These are phyloP conservation scores for Hansenula lynferdii DNA, from an alignment of 1,139 yeast genomes.

Conservation along the genomic window DNA sequence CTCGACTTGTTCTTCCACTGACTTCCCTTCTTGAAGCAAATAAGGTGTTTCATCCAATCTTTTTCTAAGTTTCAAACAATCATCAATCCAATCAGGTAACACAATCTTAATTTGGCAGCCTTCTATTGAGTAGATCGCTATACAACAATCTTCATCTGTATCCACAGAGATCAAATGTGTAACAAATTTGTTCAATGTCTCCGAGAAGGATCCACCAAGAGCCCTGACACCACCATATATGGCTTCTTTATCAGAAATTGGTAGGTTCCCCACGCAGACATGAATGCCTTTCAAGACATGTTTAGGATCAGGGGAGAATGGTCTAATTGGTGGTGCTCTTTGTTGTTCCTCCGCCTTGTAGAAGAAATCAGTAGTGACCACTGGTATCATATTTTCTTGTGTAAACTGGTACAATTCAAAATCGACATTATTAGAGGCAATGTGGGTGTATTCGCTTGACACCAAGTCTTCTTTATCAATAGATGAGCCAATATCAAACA, in stretches of 20 bases:
- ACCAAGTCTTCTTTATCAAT: constrained; percentile 18
- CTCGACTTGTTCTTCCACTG: constrained; percentile 11
- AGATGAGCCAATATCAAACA: constrained; percentile 13
- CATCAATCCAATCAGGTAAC: constrained; percentile 72
- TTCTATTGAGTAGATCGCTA: constrained; percentile 33
- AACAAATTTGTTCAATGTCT: constrained; percentile 60
- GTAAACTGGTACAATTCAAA: constrained; percentile 53
- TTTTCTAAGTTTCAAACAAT: constrained; percentile 52
- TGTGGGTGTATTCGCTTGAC: constrained; percentile 37
- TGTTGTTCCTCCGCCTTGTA: constrained; percentile 39
- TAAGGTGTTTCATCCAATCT: constrained; percentile 52
- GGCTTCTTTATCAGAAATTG: constrained; percentile 57
- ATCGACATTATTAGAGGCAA: constrained; percentile 48
- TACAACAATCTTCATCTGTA: constrained; percentile 41
- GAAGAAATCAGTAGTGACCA: constrained; percentile 66
- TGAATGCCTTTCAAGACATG: constrained; percentile 58
- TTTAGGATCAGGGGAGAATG: constrained; percentile 61
- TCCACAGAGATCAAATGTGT: constrained; percentile 72
- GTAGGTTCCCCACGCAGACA: constrained; percentile 56
- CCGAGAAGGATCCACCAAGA: constrained; percentile 70
- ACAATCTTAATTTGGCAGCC: constrained; percentile 54
- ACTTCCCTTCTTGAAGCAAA: constrained; percentile 26
- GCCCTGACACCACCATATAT: constrained; percentile 64
- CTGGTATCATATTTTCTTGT: constrained; percentile 56
- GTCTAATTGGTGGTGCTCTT: constrained; percentile 42